Evolutionary conservation across 2,329 filamentous ascomycete genomes (phyloP).

Genomic region (Botrytis paeoniae): DNA sequence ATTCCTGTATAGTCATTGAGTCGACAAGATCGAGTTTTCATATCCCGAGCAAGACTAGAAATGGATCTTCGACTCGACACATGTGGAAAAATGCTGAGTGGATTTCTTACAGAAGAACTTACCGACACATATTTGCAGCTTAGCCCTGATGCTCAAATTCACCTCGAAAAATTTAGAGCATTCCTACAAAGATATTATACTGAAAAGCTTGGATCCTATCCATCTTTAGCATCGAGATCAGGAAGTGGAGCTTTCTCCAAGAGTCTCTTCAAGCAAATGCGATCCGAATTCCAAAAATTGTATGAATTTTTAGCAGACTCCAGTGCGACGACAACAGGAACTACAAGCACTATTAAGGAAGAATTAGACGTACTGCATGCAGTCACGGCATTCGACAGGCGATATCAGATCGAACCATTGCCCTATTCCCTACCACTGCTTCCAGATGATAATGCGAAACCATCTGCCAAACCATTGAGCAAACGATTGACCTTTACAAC

Average conservation of each 20-base stretch:
- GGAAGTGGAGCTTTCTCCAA: constrained; percentile 51
- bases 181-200: constrained; percentile 67
- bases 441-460: constrained; percentile 43
- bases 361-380: constrained; percentile 70
- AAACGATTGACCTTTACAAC: constrained; percentile 31
- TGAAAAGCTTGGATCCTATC: constrained; percentile 68
- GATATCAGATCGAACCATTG: constrained; percentile 58
- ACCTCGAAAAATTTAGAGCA: constrained; percentile 69
- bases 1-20: constrained; percentile 45
- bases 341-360: constrained; percentile 53
- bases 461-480: constrained; percentile 25
- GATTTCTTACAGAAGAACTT: constrained; percentile 69
- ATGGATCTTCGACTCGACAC: constrained; percentile 61
- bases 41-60: constrained; percentile 60
- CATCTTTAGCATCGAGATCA: constrained; percentile 46
- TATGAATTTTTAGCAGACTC: constrained; percentile 70
- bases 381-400: constrained; percentile 62
- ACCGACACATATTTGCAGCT: constrained; percentile 65
- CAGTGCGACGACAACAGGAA: constrained; percentile 44
- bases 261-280: constrained; percentile 58
- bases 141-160: constrained; percentile 55
- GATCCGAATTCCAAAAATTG: constrained; percentile 65
- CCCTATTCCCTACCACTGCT: constrained; percentile 65
- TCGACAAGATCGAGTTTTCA: constrained; percentile 58
- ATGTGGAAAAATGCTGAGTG: constrained; percentile 57